Evolutionary conservation across 495 filamentous ascomycete genomes (phyloP).

Genomic region (Hypoxylon crocopeplum): DNA sequence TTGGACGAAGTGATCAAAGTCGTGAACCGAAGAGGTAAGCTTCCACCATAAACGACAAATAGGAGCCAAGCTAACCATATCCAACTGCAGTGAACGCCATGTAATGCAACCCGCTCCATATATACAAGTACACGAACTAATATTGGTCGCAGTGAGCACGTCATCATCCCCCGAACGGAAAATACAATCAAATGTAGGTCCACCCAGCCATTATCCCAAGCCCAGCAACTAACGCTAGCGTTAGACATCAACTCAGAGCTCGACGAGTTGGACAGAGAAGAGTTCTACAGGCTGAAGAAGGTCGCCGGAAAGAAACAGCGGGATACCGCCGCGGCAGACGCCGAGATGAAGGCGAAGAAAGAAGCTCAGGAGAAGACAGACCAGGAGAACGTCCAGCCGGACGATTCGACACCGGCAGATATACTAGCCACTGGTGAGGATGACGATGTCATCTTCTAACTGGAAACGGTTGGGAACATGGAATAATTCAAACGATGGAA

Average conservation of each 20-base stretch:
- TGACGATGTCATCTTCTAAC: constrained; percentile 92
- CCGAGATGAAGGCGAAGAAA: constrained; percentile 69
- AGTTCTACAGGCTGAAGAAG: constrained; percentile 98
- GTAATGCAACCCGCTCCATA: constrained; percentile 56
- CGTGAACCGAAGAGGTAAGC: constrained; percentile 88
- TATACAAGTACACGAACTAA: constrained; percentile 24
- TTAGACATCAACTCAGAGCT: constrained; percentile 97
- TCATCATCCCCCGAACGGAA: constrained; percentile 97
- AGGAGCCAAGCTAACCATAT: constrained; percentile 44
- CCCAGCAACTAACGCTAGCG: neutral
- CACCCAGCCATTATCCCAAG: neutral
- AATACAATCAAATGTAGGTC: constrained; percentile 94
- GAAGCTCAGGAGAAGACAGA: constrained; percentile 47
- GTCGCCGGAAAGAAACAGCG: constrained; percentile 94
- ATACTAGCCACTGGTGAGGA: constrained; percentile 87
- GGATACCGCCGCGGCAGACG: constrained; percentile 76
- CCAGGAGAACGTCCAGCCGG: constrained; percentile 54
- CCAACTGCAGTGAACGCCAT: constrained; percentile 82
- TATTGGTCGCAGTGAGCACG: constrained; percentile 71
- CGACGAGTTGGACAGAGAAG: constrained; percentile 96
- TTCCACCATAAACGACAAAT: neutral
- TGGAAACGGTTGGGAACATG: neutral
- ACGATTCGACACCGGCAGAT: constrained; percentile 62
- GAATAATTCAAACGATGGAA: neutral
- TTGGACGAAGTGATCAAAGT: constrained; percentile 99